Percentiles rank a stretch among this genome's conserved stretches.
Conservation (phyloP, 371 early-diverging fungal genomes). For the Mucor circinelloides region DNA sequence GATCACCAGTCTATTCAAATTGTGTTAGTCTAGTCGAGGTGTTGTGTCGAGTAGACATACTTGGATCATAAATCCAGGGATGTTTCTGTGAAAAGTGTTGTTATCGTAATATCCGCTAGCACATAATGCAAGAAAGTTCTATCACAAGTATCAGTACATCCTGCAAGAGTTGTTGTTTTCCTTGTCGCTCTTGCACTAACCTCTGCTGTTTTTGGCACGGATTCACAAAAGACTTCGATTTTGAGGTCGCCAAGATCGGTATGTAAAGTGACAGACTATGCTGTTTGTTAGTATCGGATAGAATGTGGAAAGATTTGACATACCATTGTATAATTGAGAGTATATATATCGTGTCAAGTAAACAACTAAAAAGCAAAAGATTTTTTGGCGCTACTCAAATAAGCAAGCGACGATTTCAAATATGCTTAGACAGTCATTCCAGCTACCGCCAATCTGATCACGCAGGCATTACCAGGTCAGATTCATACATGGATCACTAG, state of each 20-base stretch:
- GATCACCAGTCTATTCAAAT: conserved; percentile 79
- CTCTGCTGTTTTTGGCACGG: conserved; percentile 84
- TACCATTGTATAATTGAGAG: no score
- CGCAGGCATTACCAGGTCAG: no score
- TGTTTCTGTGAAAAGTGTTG: conserved; percentile 84
- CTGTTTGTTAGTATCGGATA: no score
- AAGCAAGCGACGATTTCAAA: no score
- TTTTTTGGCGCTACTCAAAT: no score
- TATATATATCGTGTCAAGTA: no score
- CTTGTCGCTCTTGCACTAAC: conserved; percentile 35
- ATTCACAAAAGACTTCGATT: conserved; percentile 80
- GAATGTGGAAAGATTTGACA: no score
- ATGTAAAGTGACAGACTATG: conserved; percentile 78
- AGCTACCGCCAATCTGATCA: no score
- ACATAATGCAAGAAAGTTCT: conserved; percentile 96
- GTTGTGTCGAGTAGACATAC: conserved; percentile 26
- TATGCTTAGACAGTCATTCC: no score
- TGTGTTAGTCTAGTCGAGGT: background rate
- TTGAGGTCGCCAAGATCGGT: conserved; percentile 95
- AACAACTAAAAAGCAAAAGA: no score
- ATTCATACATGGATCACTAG: no score
- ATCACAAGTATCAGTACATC: background rate
- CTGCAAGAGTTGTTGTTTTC: background rate
- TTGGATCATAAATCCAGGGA: conserved; percentile 91
- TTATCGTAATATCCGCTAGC: conserved; percentile 93